These are phyloP conservation scores for Clonostachys byssicola DNA, from an alignment of 2,329 filamentous ascomycete genomes.

Conservation along the genomic window DNA sequence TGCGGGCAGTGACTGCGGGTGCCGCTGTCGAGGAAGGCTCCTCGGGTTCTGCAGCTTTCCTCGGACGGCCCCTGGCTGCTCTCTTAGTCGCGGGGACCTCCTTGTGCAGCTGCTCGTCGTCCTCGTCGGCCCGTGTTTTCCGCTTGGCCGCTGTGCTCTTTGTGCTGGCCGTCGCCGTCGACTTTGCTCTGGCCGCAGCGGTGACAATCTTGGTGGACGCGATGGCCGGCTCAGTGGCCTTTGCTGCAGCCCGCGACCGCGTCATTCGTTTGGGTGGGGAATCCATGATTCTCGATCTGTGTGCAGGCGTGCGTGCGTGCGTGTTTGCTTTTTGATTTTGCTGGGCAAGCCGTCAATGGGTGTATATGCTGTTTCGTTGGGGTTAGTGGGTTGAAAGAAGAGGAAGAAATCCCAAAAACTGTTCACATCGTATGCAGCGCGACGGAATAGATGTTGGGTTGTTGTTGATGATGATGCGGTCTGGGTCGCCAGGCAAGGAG, in stretches of 20 bases:
- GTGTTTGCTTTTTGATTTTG: too few species aligned
- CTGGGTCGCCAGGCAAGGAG: too few species aligned
- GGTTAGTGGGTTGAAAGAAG: too few species aligned
- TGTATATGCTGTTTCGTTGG: too few species aligned
- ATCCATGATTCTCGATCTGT: constrained; percentile 35
- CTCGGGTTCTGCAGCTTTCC: constrained; percentile 29
- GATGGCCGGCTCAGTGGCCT: constrained; percentile 25
- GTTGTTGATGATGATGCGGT: too few species aligned
- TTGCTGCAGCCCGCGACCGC: constrained; percentile 41
- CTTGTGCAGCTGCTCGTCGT: constrained; percentile 35
- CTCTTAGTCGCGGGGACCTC: constrained; percentile 5
- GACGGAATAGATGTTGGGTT: too few species aligned
- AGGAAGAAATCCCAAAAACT: too few species aligned
- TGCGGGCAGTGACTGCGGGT: constrained; percentile 11
- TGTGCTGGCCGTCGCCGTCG: constrained; percentile 21
- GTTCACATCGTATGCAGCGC: too few species aligned
- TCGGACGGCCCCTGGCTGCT: constrained; percentile 27
- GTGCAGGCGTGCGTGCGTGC: too few species aligned
- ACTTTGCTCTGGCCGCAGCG: constrained; percentile 42
- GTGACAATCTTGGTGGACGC: constrained; percentile 42
- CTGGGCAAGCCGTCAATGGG: too few species aligned
- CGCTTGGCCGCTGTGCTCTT: constrained; percentile 31
- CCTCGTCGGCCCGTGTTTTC: constrained; percentile 50
- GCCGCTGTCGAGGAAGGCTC: background rate
- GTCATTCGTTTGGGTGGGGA: constrained; percentile 59